A percentile compares a stretch with the other conserved stretches of the same genome.
Conservation (phyloP, 305 asterid genomes). For the Solanum hybrid region DNA sequence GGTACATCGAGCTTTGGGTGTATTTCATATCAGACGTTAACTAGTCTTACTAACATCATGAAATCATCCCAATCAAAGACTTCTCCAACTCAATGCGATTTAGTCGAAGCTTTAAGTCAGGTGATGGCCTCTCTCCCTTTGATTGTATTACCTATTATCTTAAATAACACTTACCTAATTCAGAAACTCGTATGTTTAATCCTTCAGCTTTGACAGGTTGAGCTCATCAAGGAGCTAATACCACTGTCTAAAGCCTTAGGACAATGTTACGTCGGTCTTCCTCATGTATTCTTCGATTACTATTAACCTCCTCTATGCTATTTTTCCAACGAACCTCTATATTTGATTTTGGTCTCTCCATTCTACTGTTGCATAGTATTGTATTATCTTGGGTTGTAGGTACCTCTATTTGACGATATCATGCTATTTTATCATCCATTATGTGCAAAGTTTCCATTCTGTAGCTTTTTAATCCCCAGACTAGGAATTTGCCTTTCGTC, state of each 20-base stretch:
- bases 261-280: too few relatives aligned
- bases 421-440: too few relatives aligned
- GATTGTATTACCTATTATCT: not conserved
- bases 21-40: not conserved
- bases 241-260: not conserved
- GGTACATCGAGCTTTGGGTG: not conserved
- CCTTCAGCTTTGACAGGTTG: not conserved
- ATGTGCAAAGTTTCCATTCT: not conserved
- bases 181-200: not conserved
- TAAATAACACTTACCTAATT: not conserved
- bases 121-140: not conserved
- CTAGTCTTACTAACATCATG: not conserved
- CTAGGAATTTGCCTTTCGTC: not conserved
- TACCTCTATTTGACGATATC: not conserved
- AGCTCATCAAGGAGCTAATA: not conserved
- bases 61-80: not conserved
- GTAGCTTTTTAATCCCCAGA: not conserved
- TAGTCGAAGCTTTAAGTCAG: not conserved
- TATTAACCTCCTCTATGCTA: not conserved
- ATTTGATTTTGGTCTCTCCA: not conserved
- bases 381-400: not conserved
- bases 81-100: not conserved
- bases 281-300: not conserved
- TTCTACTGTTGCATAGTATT: too few relatives aligned
- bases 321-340: not conserved